A percentile compares a stretch with the other conserved stretches of the same genome.
These are phyloP conservation scores for Tolypocladium album DNA, from an alignment of 2,329 filamentous ascomycete species.

Conservation along the genomic window DNA sequence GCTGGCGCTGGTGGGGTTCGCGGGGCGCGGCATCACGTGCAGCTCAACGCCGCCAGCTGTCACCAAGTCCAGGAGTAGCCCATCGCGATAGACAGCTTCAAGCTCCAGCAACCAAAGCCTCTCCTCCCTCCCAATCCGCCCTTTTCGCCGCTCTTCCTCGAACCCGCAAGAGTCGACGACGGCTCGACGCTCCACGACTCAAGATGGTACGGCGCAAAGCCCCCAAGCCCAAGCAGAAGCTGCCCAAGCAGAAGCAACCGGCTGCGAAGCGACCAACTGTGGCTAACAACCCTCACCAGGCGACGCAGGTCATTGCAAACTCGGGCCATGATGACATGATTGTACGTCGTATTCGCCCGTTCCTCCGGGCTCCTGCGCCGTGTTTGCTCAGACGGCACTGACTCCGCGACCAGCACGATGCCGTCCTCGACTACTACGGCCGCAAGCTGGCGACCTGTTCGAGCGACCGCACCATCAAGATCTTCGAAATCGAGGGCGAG, in stretches of 20 bases:
- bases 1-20: background rate
- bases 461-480: constrained; percentile 97
- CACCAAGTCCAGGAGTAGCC: constrained; percentile 1
- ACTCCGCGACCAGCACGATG: constrained; percentile 63
- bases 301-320: constrained; percentile 33
- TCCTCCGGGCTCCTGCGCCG: background rate
- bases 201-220: constrained; percentile 7
- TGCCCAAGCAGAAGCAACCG: background rate
- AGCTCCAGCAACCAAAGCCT: background rate
- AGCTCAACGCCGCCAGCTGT: constrained; percentile 4
- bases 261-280: background rate
- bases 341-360: constrained; percentile 50
- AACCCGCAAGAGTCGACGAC: background rate
- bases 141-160: background rate
- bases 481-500: constrained; percentile 95
- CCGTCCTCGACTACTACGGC: constrained; percentile 96
- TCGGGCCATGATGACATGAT: constrained; percentile 94
- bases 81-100: background rate
- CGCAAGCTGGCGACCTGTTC: constrained; percentile 93
- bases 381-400: constrained; percentile 8
- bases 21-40: constrained; percentile 4
- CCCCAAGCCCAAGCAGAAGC: background rate
- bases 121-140: background rate
- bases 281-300: constrained; percentile 22
- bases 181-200: background rate